Evolutionary conservation across 2,329 filamentous ascomycete genomes (phyloP), one percentile per base, ranked within the genome.

Genomic region (Juglanconis juglandina): DNA sequence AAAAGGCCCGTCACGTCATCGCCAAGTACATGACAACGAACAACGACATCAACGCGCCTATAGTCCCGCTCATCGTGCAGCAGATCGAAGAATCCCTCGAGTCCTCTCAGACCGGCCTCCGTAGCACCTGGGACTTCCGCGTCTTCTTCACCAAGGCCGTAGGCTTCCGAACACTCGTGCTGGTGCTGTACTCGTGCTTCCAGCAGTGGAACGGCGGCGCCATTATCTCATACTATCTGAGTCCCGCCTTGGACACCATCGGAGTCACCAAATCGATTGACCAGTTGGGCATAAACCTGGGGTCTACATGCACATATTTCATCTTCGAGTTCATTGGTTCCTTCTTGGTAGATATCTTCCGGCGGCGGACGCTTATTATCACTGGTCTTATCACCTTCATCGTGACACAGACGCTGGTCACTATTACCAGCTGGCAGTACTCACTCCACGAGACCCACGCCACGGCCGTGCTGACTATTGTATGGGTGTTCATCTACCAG

Each of bases 401-500:
- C 24, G 58, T 77, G 60, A 70, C 78, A 54, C 77, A 81, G 63
- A 77, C 72, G 4, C 72, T 75, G 8, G 74, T 75, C 6, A 80
- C 79, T 0, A 78, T 81, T 51, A 79, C 78, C 1, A 76, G 76
- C 5, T 80, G 78, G 79, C 73, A 75, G 56, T 81, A 77, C 63
- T 67, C 65, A 8, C 32, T 74, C 5, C 66, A 66, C 9, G 61
- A 64, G 32, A 69, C 63, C 32, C 66, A 68, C 14, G 71, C 74
- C 1, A 69, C 75, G 4, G 76, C 75, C 5, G 72, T 68, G 4
- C 67, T 80, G 3, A 78, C 77, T 0, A 70, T 81, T 3, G 68
- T 79, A 52, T 81, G 76, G 75, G 75, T 81, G 46, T 81, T 78
- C 65, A 64, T 76, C 52, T 81, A 79, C 69, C 78, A 81, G 65